Percentiles rank a stretch among this genome's conserved stretches.
Conservation (phyloP, 208 protist species). For the Acanthamoeba divionensis region DNA sequence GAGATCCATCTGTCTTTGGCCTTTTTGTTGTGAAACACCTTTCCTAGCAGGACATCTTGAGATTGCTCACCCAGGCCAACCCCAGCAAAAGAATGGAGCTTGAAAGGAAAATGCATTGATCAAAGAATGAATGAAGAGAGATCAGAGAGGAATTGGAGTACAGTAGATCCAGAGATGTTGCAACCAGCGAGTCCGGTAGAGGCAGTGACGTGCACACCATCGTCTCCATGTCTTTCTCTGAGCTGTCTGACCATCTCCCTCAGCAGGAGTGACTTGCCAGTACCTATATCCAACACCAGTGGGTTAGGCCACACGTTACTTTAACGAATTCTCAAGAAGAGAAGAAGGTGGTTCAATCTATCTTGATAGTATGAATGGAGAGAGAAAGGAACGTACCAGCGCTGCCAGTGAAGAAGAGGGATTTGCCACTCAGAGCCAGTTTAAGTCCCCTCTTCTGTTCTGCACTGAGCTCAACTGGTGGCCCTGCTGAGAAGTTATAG, state of each 20-base stretch:
- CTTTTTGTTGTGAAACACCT: not conserved
- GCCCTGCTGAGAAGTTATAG: not conserved
- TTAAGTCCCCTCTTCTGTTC: not conserved
- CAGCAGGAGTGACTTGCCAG: slow-evolving; percentile 73
- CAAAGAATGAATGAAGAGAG: too few species aligned
- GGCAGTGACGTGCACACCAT: slow-evolving; percentile 60
- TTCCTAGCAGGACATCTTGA: not conserved
- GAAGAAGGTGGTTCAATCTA: too few species aligned
- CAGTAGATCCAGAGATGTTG: not conserved
- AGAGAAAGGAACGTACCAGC: slow-evolving; percentile 49
- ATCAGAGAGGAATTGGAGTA: not conserved
- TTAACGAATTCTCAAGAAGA: too few species aligned
- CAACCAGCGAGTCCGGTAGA: slow-evolving; percentile 71
- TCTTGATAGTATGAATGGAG: not conserved
- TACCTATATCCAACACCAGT: not conserved
- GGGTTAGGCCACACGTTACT: too few species aligned
- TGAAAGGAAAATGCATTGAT: not conserved
- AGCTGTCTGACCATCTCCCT: slow-evolving; percentile 52
- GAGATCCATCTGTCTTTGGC: not conserved
- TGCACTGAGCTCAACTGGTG: not conserved
- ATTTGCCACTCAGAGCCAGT: not conserved
- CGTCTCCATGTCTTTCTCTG: not conserved
- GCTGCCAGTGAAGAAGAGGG: slow-evolving; percentile 71
- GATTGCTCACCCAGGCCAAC: slow-evolving; percentile 19
- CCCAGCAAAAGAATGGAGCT: slow-evolving; percentile 4